Evolutionary conservation across 1,139 yeast genomes (phyloP).

Genomic region (Debaryomyces fabryi): DNA sequence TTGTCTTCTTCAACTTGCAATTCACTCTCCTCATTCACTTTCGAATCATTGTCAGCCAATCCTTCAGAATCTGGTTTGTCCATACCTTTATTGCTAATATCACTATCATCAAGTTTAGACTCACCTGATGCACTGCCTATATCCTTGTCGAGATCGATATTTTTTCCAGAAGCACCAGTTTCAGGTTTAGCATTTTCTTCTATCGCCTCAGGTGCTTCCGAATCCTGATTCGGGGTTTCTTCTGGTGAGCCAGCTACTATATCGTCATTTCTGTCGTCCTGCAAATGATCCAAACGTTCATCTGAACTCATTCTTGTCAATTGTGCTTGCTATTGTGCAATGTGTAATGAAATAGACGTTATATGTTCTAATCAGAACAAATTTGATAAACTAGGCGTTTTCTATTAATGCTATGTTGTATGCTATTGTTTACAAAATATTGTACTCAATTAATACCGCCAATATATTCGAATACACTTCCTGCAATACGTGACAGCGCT

Average conservation of each 20-base stretch:
- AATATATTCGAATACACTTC: neutral
- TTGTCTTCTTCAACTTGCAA: neutral
- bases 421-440: slow-evolving; percentile 1
- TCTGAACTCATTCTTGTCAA: slow-evolving; percentile 4
- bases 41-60: neutral
- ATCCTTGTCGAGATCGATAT: neutral
- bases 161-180: slow-evolving; percentile 5
- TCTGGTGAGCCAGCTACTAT: neutral
- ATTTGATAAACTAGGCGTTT: neutral
- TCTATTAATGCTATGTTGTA: slow-evolving; percentile 1
- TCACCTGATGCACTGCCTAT: neutral
- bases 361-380: neutral
- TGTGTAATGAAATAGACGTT: neutral
- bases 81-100: neutral
- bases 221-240: neutral
- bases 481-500: slow-evolving; percentile 2
- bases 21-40: neutral
- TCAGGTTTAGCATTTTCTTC: neutral
- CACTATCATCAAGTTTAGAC: neutral
- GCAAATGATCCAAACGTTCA: slow-evolving; percentile 3
- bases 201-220: neutral
- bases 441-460: slow-evolving; percentile 1
- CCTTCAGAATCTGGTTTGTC: slow-evolving; percentile 5
- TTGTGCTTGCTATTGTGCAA: slow-evolving; percentile 1
- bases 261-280: neutral